Percentiles rank a stretch among this genome's conserved stretches.
Evolutionary conservation across 441 rosid genomes (phyloP).

Genomic region (Gossypium aridum): DNA sequence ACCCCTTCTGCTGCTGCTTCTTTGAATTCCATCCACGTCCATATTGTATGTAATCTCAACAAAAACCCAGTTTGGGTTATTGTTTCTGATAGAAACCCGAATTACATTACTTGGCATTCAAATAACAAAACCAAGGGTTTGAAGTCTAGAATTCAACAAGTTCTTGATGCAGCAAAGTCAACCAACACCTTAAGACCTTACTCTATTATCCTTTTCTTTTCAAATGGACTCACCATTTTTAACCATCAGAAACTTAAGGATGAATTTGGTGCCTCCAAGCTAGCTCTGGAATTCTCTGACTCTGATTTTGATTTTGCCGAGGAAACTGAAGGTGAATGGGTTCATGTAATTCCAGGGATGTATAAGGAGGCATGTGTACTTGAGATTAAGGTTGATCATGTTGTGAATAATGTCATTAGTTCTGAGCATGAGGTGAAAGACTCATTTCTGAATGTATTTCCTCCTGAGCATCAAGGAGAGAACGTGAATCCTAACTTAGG

Average conservation of each 20-base stretch:
- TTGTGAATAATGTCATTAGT: conserved; percentile 7
- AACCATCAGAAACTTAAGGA: conserved; percentile 26
- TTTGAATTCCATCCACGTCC: conserved; percentile 44
- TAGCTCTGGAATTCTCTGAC: conserved; percentile 26
- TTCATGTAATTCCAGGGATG: conserved; percentile 36
- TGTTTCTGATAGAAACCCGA: conserved; percentile 66
- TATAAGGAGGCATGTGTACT: conserved; percentile 43
- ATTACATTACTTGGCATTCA: conserved; percentile 38
- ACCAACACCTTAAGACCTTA: conserved; percentile 40
- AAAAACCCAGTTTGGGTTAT: conserved; percentile 59
- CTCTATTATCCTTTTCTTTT: conserved; percentile 59
- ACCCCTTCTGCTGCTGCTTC: conserved; percentile 4
- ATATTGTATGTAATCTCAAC: conserved; percentile 58
- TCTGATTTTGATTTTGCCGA: conserved; percentile 35
- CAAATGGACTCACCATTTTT: conserved; percentile 42
- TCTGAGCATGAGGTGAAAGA: conserved; percentile 16
- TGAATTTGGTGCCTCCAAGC: conserved; percentile 47
- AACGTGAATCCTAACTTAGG: conserved; percentile 12
- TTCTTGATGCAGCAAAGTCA: conserved; percentile 49
- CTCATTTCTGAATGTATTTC: conserved; percentile 16
- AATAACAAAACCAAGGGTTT: conserved; percentile 44
- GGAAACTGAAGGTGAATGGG: conserved; percentile 52
- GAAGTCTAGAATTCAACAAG: conserved; percentile 36
- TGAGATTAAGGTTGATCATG: conserved; percentile 46
- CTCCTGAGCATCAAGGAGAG: conserved; percentile 20